Base-by-base conservation (phyloP, 179 eudicot genomes). In the Carnegiea gigantea region DNA sequence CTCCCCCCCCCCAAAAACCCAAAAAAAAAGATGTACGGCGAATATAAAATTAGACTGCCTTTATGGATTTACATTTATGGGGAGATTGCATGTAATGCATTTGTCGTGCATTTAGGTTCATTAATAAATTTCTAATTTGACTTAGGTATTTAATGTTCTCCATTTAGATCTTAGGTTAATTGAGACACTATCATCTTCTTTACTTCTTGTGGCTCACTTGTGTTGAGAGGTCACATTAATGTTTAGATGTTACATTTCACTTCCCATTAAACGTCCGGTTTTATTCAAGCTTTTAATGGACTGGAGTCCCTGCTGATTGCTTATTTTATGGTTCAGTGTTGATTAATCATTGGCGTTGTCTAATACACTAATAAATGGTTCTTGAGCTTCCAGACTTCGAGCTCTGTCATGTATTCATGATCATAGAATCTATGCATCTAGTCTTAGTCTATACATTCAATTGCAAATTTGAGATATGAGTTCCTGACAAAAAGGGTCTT, bases 1-100 rank as follows among this genome's bases (percentile, higher is more conserved):
- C 44, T 40, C 9, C 9, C 44, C 44, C 44, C 6, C 44, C 44
- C 44, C 44, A 28, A 28, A 28, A n/a, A n/a, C n/a, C n/a, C 44
- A 6, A 40, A 40, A 40, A 40, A 7, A 40, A 40, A 7, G 44
- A 40, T 40, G 9, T 40, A 40, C 21, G n/a, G 10, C 17, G 7
- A 21, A 17, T 57, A 2, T 21, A 17, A 7, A 57, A 57, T 17
- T 57, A 20, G 21, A 57, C 15, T 57, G 64, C 64, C 15, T 21
- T 75, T 9, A 24, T 4, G 11, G 26, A 28, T 75, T 75, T 53
- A 49, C 12, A n/a, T 73, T 1, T 18, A 76, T 53, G 46, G 46
- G 26, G 26, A 54, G 65, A 33, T 75, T 75, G 78, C 64, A 13
- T 49, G 62, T 75, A 49, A 75, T 30, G 78, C 46, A 53, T 33